Percentiles rank a stretch among this genome's conserved stretches.
Evolutionary conservation across 139 green algal genomes (phyloP).

Genomic region (Chlorella sp.): DNA sequence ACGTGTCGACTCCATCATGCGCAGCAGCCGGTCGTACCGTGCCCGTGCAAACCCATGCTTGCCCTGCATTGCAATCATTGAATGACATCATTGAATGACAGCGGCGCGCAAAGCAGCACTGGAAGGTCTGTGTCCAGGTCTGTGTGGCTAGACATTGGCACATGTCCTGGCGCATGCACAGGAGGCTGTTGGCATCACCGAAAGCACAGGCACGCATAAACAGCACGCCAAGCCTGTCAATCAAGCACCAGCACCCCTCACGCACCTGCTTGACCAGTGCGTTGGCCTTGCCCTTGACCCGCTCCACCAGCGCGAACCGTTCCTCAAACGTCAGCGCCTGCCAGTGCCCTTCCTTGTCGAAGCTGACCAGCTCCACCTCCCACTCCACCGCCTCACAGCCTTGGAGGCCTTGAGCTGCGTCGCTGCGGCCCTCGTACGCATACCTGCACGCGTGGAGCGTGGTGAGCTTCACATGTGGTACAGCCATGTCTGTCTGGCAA

Average conservation of each 20-base stretch:
- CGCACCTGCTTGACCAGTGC: conserved; percentile 43
- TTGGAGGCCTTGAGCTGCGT: conserved; percentile 20
- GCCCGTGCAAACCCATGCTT: conserved; percentile 19
- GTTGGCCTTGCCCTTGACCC: conserved; percentile 59
- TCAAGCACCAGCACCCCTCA: too few species aligned
- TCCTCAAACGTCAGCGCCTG: conserved; percentile 38
- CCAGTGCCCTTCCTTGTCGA: conserved; percentile 57
- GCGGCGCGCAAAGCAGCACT: too few species aligned
- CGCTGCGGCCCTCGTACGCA: conserved; percentile 19
- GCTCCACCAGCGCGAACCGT: conserved; percentile 35
- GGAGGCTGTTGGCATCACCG: too few species aligned
- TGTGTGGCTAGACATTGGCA: too few species aligned
- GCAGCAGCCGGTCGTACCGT: conserved; percentile 41
- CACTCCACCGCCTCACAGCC: conserved; percentile 40
- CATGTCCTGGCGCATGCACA: too few species aligned
- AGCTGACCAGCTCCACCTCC: conserved; percentile 63
- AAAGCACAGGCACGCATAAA: too few species aligned
- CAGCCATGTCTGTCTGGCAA: too few species aligned
- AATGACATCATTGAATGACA: too few species aligned
- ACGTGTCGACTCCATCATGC: conserved; percentile 49
- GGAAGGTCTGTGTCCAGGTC: too few species aligned
- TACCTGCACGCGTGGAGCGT: conserved; percentile 10
- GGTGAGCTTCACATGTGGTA: too few species aligned
- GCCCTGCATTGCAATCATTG: too few species aligned
- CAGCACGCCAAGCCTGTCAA: too few species aligned